A percentile compares a stretch with the other conserved stretches of the same genome.
These are phyloP conservation scores for Phlegmacium glaucopus DNA, from an alignment of 768 basidiomycete species.

Conservation along the genomic window DNA sequence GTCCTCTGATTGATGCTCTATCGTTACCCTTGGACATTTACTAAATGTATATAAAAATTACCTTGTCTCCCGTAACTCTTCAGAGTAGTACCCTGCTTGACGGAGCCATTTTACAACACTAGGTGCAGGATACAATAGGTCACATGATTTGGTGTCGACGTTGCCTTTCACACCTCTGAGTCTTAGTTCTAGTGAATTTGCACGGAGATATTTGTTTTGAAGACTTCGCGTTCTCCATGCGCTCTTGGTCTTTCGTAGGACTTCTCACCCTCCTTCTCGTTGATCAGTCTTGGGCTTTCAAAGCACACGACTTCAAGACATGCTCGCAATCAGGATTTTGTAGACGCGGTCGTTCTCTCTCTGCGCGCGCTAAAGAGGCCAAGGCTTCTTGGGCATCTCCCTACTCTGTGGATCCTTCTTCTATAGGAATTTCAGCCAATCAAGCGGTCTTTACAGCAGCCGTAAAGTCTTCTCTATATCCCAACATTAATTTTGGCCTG, in stretches of 20 bases:
- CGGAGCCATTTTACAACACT: too few relatives aligned
- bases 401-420: slow-evolving; percentile 67
- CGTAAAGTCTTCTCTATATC: slow-evolving; percentile 82
- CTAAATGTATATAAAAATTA: too few relatives aligned
- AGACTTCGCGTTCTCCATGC: slow-evolving; percentile 20
- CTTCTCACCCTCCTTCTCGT: slow-evolving; percentile 31
- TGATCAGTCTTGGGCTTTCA: slow-evolving; percentile 53
- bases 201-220: too few relatives aligned
- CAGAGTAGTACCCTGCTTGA: too few relatives aligned
- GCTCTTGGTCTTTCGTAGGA: slow-evolving; percentile 32
- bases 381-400: slow-evolving; percentile 75
- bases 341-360: slow-evolving; percentile 77
- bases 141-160: too few relatives aligned
- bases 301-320: slow-evolving; percentile 88
- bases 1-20: too few relatives aligned
- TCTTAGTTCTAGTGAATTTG: too few relatives aligned
- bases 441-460: slow-evolving; percentile 66
- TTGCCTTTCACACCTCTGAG: too few relatives aligned
- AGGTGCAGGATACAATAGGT: too few relatives aligned
- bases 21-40: too few relatives aligned
- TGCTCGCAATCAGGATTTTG: slow-evolving; percentile 96
- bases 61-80: too few relatives aligned
- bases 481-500: slow-evolving; percentile 76
- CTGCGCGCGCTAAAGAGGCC: slow-evolving; percentile 63
- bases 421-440: slow-evolving; percentile 48